Conservation (phyloP, 2,329 filamentous ascomycete genomes). For the Catunica adiposa region DNA sequence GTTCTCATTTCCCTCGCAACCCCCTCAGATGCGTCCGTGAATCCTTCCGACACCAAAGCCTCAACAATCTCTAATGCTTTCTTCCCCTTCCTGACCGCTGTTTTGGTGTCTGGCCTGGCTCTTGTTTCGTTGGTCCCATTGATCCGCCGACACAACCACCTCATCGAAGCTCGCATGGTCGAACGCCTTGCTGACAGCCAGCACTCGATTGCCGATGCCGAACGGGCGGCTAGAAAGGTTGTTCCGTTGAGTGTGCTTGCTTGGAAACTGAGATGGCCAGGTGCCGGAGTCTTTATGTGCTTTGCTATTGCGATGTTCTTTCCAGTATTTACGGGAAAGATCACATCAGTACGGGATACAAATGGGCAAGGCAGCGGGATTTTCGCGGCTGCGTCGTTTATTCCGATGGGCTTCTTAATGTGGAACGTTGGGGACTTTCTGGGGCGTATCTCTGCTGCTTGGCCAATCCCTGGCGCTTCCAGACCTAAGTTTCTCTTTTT, state of each 20-base stretch:
- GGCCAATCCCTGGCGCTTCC: conserved; percentile 39
- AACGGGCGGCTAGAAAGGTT: conserved; percentile 33
- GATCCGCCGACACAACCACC: conserved; percentile 39
- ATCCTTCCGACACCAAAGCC: conserved; percentile 17
- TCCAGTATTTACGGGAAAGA: conserved; percentile 72
- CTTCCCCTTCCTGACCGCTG: conserved; percentile 80
- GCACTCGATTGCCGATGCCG: conserved; percentile 34
- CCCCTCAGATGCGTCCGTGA: conserved; percentile 20
- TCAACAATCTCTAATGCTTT: conserved; percentile 54
- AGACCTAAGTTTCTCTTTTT: conserved; percentile 52
- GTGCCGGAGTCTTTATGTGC: conserved; percentile 60
- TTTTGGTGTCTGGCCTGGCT: conserved; percentile 52
- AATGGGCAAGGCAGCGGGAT: conserved; percentile 25
- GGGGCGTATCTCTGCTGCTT: conserved; percentile 53
- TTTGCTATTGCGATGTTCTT: conserved; percentile 86
- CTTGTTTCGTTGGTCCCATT: conserved; percentile 62
- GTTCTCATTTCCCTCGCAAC: conserved; percentile 58
- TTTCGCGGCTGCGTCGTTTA: conserved; percentile 67
- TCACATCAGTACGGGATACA: conserved; percentile 26
- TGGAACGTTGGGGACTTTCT: conserved; percentile 84
- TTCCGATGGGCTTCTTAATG: conserved; percentile 75
- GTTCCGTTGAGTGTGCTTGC: conserved; percentile 48
- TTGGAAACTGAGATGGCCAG: conserved; percentile 61
- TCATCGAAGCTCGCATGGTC: conserved; percentile 33
- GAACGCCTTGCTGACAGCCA: conserved; percentile 34